Evolutionary conservation across 2,329 filamentous ascomycete species (phyloP).

Genomic region (Xylaria digitata): DNA sequence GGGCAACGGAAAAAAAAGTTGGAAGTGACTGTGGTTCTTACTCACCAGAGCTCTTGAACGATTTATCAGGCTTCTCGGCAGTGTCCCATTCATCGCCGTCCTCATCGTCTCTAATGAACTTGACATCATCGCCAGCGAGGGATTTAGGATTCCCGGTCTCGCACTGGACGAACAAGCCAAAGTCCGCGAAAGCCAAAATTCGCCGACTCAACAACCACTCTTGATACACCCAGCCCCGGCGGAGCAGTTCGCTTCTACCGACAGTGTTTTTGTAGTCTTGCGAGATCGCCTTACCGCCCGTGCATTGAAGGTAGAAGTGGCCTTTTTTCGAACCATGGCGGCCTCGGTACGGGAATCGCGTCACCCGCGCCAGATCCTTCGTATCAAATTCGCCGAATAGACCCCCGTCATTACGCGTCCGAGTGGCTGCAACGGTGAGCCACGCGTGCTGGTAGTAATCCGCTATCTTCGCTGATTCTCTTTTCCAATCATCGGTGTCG

Average conservation of each 20-base stretch:
- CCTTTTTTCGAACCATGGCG: slow-evolving; percentile 23
- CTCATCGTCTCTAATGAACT: slow-evolving; percentile 14
- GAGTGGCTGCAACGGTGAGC: slow-evolving; percentile 25
- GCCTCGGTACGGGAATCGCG: slow-evolving; percentile 18
- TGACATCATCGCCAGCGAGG: slow-evolving; percentile 6
- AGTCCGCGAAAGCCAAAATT: slow-evolving; percentile 25
- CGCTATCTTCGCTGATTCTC: slow-evolving; percentile 30
- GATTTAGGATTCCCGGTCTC: slow-evolving; percentile 11
- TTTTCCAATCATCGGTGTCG: slow-evolving; percentile 25
- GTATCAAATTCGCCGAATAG: slow-evolving; percentile 17
- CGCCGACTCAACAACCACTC: slow-evolving; percentile 32
- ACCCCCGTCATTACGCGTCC: neutral
- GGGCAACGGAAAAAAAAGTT: neutral
- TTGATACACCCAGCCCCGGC: slow-evolving; percentile 34
- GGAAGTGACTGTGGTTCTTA: neutral
- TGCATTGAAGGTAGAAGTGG: slow-evolving; percentile 27
- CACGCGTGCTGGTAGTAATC: slow-evolving; percentile 34
- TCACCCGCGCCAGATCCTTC: slow-evolving; percentile 11
- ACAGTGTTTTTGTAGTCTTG: slow-evolving; percentile 26
- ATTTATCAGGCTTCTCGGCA: slow-evolving; percentile 17
- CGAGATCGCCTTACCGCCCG: slow-evolving; percentile 6
- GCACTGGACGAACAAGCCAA: slow-evolving; percentile 25
- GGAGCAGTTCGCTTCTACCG: slow-evolving; percentile 19
- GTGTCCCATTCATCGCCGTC: slow-evolving; percentile 11
- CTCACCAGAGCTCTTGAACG: slow-evolving; percentile 25